phyloP scores from a whole-genome alignment of 306 rosid genomes.

The Vicia faba region DNA sequence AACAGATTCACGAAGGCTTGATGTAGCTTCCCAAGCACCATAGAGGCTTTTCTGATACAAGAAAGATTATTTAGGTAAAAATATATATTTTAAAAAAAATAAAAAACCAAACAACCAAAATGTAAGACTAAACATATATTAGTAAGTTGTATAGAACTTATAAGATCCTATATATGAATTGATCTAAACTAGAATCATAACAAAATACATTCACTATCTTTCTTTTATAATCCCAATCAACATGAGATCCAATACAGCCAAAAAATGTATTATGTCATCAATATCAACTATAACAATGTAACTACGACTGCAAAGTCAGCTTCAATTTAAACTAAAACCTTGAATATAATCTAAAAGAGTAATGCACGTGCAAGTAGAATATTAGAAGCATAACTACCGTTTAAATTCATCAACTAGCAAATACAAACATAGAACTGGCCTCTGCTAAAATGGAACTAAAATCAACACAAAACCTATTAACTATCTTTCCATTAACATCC shows the following conservation, averaged over 20 bases:
- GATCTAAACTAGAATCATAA: neutral
- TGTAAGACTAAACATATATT: slow-evolving; percentile 19
- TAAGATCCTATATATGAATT: neutral
- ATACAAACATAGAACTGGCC: neutral
- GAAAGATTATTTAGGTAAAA: slow-evolving; percentile 34
- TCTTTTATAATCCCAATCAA: neutral
- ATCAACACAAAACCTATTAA: slow-evolving; percentile 19
- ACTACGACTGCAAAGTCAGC: too few species aligned
- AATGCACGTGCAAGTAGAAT: too few species aligned
- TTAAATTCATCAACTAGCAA: neutral
- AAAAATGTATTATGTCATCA: neutral
- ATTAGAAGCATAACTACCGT: neutral
- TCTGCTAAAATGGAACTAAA: neutral
- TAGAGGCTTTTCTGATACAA: slow-evolving; percentile 74
- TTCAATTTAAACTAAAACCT: too few species aligned
- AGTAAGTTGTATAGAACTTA: neutral
- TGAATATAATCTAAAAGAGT: too few species aligned
- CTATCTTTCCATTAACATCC: slow-evolving; percentile 6
- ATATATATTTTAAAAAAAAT: neutral
- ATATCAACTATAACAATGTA: too few species aligned
- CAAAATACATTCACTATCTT: slow-evolving; percentile 21
- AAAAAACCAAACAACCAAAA: slow-evolving; percentile 22
- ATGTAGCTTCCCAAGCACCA: slow-evolving; percentile 73
- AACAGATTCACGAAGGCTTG: slow-evolving; percentile 81
- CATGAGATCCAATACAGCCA: neutral